A percentile compares a stretch with the other conserved stretches of the same genome.
phyloP scores from a whole-genome alignment of 768 basidiomycete genomes.

The Tricholoma matsutake region DNA sequence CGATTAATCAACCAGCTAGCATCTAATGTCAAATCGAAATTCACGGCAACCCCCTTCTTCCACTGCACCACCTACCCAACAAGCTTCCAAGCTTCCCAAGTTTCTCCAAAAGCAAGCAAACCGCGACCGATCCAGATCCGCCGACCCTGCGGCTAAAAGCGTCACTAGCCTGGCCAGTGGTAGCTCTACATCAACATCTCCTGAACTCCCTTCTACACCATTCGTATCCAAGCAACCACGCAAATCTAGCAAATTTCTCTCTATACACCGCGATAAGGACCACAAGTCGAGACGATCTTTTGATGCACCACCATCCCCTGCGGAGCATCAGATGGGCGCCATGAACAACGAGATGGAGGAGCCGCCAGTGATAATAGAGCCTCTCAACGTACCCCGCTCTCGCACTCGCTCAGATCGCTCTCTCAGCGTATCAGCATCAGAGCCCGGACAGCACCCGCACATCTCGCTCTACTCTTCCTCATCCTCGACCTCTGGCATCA shows the following conservation, averaged over 20 bases:
- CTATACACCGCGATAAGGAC: slow-evolving; percentile 33
- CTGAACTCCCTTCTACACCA: slow-evolving; percentile 25
- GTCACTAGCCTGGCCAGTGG: slow-evolving; percentile 35
- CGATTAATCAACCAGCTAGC: not conserved
- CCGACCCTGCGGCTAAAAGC: slow-evolving; percentile 34
- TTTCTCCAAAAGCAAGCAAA: slow-evolving; percentile 60
- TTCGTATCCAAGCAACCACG: slow-evolving; percentile 25
- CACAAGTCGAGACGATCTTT: slow-evolving; percentile 18
- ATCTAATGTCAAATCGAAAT: slow-evolving; percentile 45
- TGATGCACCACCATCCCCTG: slow-evolving; percentile 4
- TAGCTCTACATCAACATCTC: slow-evolving; percentile 26
- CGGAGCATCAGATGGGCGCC: not conserved
- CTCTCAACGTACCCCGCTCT: slow-evolving; percentile 48
- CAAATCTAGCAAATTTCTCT: slow-evolving; percentile 35
- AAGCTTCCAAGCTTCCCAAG: slow-evolving; percentile 58
- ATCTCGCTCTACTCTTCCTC: slow-evolving; percentile 43
- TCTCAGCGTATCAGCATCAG: slow-evolving; percentile 39
- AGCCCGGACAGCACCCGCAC: slow-evolving; percentile 12
- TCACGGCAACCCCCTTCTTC: slow-evolving; percentile 42
- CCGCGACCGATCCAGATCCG: slow-evolving; percentile 60
- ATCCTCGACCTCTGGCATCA: slow-evolving; percentile 49
- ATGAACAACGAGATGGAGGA: slow-evolving; percentile 36
- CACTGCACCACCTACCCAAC: slow-evolving; percentile 37
- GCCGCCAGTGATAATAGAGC: slow-evolving; percentile 66
- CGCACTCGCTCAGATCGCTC: slow-evolving; percentile 59